These are phyloP conservation scores for Kuraishia hungarica DNA, from an alignment of 805 yeast genomes.

Conservation along the genomic window DNA sequence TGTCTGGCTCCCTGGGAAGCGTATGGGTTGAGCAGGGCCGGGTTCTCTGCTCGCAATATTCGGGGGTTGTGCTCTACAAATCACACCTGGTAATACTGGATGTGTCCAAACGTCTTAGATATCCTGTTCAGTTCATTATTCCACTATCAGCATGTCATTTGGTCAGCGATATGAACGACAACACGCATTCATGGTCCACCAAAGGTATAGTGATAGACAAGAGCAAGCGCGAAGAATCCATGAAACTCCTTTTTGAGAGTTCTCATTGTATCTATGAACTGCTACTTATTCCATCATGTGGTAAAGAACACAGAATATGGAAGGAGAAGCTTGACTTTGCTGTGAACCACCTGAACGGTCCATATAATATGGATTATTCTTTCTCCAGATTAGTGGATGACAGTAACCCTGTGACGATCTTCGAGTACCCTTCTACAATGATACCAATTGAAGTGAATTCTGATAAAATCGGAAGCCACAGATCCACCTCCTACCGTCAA, in stretches of 20 bases:
- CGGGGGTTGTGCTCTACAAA: conserved; percentile 37
- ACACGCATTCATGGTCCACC: conserved; percentile 19
- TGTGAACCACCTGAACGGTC: conserved; percentile 22
- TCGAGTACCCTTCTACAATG: conserved; percentile 6
- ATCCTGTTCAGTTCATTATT: conserved; percentile 34
- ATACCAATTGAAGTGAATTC: conserved; percentile 9
- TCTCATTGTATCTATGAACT: conserved; percentile 34
- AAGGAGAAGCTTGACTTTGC: conserved; percentile 20
- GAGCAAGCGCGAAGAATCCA: conserved; percentile 20
- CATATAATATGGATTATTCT: conserved; percentile 20
- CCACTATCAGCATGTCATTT: conserved; percentile 32
- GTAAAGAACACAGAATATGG: conserved; percentile 34
- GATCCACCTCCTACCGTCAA: neutral
- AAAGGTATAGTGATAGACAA: conserved; percentile 11
- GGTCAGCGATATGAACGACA: conserved; percentile 14
- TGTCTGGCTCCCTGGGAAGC: conserved; percentile 33
- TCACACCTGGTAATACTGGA: conserved; percentile 36
- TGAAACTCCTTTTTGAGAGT: conserved; percentile 41
- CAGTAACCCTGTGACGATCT: conserved; percentile 4
- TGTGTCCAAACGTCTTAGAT: conserved; percentile 14
- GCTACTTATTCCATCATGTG: conserved; percentile 23
- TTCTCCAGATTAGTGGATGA: conserved; percentile 14
- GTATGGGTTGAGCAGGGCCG: conserved; percentile 27
- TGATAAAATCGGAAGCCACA: neutral
- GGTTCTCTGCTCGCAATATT: conserved; percentile 9